phyloP scores from a whole-genome alignment of 805 yeast species.

The Isabelozyma heimii region DNA sequence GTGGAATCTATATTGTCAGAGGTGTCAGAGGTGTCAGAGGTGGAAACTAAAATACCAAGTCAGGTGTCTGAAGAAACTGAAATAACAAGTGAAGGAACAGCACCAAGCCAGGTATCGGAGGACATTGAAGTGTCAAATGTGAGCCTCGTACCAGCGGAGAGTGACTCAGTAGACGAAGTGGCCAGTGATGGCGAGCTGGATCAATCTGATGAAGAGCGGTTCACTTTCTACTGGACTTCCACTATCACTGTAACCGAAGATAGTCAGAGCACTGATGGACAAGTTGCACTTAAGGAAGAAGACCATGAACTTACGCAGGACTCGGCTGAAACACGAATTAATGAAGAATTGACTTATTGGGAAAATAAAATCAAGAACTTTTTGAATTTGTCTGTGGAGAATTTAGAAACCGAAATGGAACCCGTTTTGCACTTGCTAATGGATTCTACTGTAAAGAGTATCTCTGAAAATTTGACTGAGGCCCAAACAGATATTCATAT shows the following conservation, averaged over 20 bases:
- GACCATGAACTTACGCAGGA: conserved; percentile 7
- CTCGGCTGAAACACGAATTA: conserved; percentile 15
- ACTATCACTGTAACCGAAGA: conserved; percentile 15
- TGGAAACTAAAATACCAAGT: neutral
- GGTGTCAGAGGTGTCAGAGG: conserved; percentile 1
- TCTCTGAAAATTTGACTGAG: conserved; percentile 22
- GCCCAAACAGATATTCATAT: conserved; percentile 27
- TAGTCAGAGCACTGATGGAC: neutral
- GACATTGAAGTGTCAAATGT: neutral
- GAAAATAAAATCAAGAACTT: conserved; percentile 31
- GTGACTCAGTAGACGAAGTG: neutral
- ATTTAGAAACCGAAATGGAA: conserved; percentile 29
- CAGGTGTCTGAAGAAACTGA: neutral
- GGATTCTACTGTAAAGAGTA: conserved; percentile 19
- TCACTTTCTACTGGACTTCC: conserved; percentile 19
- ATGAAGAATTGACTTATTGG: conserved; percentile 32
- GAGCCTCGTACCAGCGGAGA: neutral
- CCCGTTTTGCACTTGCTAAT: conserved; percentile 21
- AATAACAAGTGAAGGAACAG: neutral
- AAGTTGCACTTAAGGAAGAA: neutral
- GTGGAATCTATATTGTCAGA: neutral
- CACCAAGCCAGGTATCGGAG: neutral
- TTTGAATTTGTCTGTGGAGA: conserved; percentile 28
- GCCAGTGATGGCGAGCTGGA: conserved; percentile 3
- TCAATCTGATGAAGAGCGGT: conserved; percentile 13